Percentiles rank a stretch among this genome's conserved stretches.
Evolutionary conservation across 345 rosid species (phyloP).

Genomic region (Eutrema japonicum): DNA sequence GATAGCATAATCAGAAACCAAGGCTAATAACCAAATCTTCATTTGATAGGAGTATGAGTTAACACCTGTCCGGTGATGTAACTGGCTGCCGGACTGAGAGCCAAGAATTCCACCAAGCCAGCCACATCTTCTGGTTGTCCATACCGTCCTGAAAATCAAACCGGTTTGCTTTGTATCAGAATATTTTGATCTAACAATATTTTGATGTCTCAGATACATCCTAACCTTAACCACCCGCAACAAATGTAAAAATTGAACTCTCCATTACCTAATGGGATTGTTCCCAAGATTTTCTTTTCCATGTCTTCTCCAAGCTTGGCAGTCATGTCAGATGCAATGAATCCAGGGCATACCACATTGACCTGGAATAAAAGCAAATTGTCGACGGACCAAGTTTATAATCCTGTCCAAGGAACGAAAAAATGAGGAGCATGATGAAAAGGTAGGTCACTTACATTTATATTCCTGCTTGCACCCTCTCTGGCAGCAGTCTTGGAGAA

Average conservation of each 20-base stretch:
- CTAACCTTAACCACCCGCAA: background rate
- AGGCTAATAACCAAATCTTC: slow-evolving; percentile 7
- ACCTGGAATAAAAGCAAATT: slow-evolving; percentile 52
- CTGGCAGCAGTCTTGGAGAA: slow-evolving; percentile 82
- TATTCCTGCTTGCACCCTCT: slow-evolving; percentile 92
- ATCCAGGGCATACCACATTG: slow-evolving; percentile 92
- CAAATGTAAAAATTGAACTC: slow-evolving; percentile 22
- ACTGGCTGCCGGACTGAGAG: slow-evolving; percentile 81
- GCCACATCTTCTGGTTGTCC: slow-evolving; percentile 99
- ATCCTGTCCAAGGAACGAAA: background rate
- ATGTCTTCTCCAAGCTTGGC: slow-evolving; percentile 88
- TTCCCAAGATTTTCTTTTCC: slow-evolving; percentile 87
- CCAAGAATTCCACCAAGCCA: slow-evolving; percentile 95
- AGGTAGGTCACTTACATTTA: slow-evolving; percentile 58
- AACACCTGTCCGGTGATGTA: slow-evolving; percentile 99
- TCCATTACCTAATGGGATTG: slow-evolving; percentile 80
- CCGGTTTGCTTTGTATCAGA: slow-evolving; percentile 25
- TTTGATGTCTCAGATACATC: slow-evolving; percentile 5
- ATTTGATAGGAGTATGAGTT: slow-evolving; percentile 6
- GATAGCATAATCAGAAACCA: background rate
- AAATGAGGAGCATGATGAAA: slow-evolving; percentile 6
- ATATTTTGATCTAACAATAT: background rate
- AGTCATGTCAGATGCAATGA: slow-evolving; percentile 96
- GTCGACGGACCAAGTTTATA: background rate
- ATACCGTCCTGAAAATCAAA: slow-evolving; percentile 70